Base-by-base conservation (phyloP, 257 asterid genomes). In the Solanum pinnatisectum region DNA sequence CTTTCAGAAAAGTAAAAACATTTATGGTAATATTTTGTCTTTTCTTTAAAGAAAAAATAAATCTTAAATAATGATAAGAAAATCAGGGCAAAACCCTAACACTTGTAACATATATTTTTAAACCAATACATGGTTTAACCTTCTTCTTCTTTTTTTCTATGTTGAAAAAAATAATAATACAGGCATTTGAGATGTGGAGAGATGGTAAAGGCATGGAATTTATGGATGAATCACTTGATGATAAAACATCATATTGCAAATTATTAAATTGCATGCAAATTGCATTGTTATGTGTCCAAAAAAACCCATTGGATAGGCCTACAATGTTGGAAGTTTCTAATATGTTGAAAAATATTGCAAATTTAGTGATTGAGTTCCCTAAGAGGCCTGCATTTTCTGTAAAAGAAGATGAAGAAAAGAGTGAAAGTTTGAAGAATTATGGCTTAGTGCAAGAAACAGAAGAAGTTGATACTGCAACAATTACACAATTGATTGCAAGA, bases 261-360 rank as follows among this genome's bases (percentile, higher is more conserved):
- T 44, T 89, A 73, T 33, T 88, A 88, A 87, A 83, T 25, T 88
- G 90, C 87, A 65, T 91, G 89, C 91, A 89, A 76, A 89, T 89
- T 65, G 93, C 90, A 23, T 88, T 91, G n/a, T 78, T 89, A 83
- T 91, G 93, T 30, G 93, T 91, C 40, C 91, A 91, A 89, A 88
- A 89, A 87, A 40, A 81, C 9, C 84, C 89, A 49, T 86, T 83
- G 79, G 88, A 89, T 72, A 77, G 91, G 65, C 93, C 93, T 23
- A 71, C 89, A 40, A 89, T 89, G 91, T 78, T 91, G 78, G 90
- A 91, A 65, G 87, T 89, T 71, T 91, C 90, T 20, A 84, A 87
- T 3, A 91, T 88, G 93, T 89, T 91, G 0, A 87, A 86, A 60
- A 87, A 86, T 25, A 11, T 67, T 67, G 90, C 88, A 81, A 83